phyloP scores from a whole-genome alignment of 371 early-diverging fungal genomes.

The Zopfochytrium polystomum region DNA sequence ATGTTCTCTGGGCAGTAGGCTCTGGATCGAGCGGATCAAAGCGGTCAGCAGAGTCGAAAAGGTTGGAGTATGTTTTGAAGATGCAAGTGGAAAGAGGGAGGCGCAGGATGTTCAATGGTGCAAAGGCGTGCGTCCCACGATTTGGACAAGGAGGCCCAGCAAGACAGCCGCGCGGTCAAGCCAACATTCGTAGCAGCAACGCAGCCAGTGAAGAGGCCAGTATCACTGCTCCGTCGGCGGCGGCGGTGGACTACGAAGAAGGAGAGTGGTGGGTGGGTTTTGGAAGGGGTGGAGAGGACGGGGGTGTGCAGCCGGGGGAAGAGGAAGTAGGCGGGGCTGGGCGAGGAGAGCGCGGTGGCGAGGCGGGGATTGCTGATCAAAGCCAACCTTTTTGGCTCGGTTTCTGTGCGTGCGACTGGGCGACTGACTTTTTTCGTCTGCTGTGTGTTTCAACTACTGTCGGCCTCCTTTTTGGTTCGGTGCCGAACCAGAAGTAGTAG shows the following conservation, averaged over 20 bases:
- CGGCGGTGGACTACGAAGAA: too few species aligned
- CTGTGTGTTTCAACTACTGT: background rate
- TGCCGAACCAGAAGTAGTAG: background rate
- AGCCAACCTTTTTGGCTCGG: background rate
- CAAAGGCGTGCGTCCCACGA: background rate
- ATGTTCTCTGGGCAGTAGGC: slow-evolving; percentile 6
- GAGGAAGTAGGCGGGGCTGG: too few species aligned
- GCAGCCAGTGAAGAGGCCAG: too few species aligned
- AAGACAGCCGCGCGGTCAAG: too few species aligned
- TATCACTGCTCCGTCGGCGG: too few species aligned
- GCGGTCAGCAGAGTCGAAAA: background rate
- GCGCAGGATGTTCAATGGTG: background rate
- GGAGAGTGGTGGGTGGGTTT: too few species aligned
- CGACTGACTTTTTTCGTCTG: background rate
- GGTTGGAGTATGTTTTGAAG: slow-evolving; percentile 7
- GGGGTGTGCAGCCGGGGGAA: too few species aligned
- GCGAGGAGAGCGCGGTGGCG: background rate
- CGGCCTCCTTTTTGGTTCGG: background rate
- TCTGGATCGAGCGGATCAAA: slow-evolving; percentile 14
- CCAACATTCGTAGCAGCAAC: too few species aligned
- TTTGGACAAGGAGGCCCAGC: too few species aligned
- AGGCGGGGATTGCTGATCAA: background rate
- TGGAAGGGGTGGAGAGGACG: too few species aligned
- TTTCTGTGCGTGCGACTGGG: background rate
- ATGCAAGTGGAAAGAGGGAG: slow-evolving; percentile 14